Conservation (phyloP, 2,329 filamentous ascomycete species). For the Xylaria sp. region DNA sequence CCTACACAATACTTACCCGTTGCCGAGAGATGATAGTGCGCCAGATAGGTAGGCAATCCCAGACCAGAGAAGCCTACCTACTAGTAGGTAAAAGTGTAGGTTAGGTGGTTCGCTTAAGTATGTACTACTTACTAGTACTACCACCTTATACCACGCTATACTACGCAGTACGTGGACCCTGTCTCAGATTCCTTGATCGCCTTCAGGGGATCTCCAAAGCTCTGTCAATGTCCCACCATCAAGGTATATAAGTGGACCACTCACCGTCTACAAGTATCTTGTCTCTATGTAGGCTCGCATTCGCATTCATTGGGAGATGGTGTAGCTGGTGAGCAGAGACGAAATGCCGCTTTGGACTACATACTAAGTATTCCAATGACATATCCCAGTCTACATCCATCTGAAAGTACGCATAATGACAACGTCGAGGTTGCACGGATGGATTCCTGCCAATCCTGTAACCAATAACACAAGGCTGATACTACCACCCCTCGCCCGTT, state of each 20-base stretch:
- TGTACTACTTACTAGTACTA: too few species aligned
- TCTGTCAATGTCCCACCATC: background rate
- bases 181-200: conserved; percentile 1
- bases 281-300: background rate
- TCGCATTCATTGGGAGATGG: background rate
- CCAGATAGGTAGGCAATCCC: background rate
- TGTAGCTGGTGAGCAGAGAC: background rate
- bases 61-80: too few species aligned
- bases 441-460: conserved; percentile 5
- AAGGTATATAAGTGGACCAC: background rate
- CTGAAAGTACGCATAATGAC: background rate
- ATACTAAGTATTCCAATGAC: background rate
- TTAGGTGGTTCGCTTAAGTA: background rate
- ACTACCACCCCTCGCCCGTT: conserved; percentile 12
- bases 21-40: background rate
- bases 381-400: conserved; percentile 7
- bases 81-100: too few species aligned
- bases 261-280: background rate
- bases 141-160: background rate
- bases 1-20: background rate
- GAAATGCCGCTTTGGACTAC: background rate
- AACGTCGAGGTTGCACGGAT: conserved; percentile 15
- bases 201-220: background rate
- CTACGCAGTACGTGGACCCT: background rate
- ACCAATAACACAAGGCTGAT: conserved; percentile 26